A percentile compares a stretch with the other conserved stretches of the same genome.
Evolutionary conservation across 164 flowering plant species (phyloP).

Genomic region (Kingdonia uniflora): DNA sequence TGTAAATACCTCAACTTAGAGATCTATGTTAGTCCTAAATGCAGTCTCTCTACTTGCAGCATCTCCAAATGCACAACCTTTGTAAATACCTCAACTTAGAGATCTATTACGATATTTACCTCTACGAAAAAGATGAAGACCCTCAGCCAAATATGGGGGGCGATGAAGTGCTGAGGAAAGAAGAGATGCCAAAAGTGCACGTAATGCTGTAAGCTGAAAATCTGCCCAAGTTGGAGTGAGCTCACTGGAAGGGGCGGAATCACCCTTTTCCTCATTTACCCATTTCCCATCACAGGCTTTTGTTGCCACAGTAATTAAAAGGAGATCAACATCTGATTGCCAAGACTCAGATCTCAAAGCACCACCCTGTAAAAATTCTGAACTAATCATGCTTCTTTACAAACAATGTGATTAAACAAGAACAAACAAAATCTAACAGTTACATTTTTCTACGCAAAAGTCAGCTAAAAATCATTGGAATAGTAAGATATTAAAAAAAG

Average conservation of each 20-base stretch:
- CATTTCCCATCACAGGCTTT: constrained; percentile 46
- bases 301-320: constrained; percentile 43
- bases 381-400: too few species aligned
- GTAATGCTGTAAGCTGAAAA: constrained; percentile 67
- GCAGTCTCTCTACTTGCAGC: too few species aligned
- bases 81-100: too few species aligned
- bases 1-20: too few species aligned
- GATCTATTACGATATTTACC: constrained; percentile 27
- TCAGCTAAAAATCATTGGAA: too few species aligned
- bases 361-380: constrained; percentile 55
- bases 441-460: too few species aligned
- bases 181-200: constrained; percentile 71
- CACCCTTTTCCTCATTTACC: constrained; percentile 24
- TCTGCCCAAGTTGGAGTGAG: constrained; percentile 28
- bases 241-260: constrained; percentile 17
- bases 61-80: too few species aligned
- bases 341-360: constrained; percentile 41
- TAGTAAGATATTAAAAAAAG: too few species aligned
- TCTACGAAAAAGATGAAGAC: constrained; percentile 67
- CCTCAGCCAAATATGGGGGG: constrained; percentile 52
- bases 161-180: constrained; percentile 58
- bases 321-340: constrained; percentile 46
- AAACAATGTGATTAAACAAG: too few species aligned
- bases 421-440: too few species aligned
- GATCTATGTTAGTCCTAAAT: too few species aligned